Base-by-base conservation (phyloP, 495 filamentous ascomycete genomes). In the Pyrenula massariospora region DNA sequence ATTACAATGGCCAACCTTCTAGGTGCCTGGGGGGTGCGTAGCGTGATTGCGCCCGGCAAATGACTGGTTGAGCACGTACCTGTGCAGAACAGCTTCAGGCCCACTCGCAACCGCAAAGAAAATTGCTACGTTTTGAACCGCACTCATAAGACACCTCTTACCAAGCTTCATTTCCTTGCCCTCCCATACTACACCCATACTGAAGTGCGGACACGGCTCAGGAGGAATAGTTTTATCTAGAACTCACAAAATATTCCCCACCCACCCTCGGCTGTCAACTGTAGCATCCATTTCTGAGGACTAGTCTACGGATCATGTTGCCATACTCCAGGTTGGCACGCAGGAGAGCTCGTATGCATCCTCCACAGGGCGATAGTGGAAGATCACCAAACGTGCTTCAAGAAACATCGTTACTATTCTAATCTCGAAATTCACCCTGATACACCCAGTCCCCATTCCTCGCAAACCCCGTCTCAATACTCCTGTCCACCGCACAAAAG, bases 281-380 rank as follows among this genome's bases (percentile, higher is more conserved):
- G 65, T 42, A 80, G 60, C 54, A 80, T 54, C 11, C 66, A 59
- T 0, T 71, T 70, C 21, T 66, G 62, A 2, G 73, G 73, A 70
- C 65, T 19, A 75, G 24, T 2, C 62, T 55, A 48, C 67, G 57
- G 2, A 77, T 59, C 21, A 60, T 51, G n/a, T 57, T 56, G 49
- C 67, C 63, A 48, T 70, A 64, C 10, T 69, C 64, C 23, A 42
- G 31, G 31, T 8, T 8, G 31, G 31, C 31, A 42, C 15, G 15
- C 15, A 42, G 5, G 8, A 42, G 31, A 5, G 64, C 60, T 19
- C 69, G 52, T 22, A 64, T 22, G n/a, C 55, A 15, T 11, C 66
- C 58, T 10, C 47, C 24, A 0, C 60, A 59, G n/a, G 64, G 53
- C 1, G 60, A 63, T 48, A 57, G 59, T 60, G n/a, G 57, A 54